Evolutionary conservation across 805 yeast species (phyloP).

Genomic region (Saccharomycopsis sp.): DNA sequence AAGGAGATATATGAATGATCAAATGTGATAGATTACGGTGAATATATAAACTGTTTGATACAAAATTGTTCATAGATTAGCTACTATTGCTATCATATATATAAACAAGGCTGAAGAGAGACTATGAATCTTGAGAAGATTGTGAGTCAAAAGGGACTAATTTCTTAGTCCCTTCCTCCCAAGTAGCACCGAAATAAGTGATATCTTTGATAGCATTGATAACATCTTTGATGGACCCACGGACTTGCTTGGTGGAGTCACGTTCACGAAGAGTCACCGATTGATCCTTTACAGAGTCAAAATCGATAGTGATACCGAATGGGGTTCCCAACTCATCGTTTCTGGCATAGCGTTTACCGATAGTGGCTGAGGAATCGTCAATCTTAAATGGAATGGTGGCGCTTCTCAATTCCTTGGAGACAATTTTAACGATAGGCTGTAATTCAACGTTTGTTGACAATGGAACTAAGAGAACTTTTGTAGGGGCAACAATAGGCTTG

Average conservation of each 20-base stretch:
- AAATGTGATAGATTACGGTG: no score
- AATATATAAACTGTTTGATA: no score
- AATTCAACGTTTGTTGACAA: slow-evolving; percentile 78
- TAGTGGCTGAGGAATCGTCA: slow-evolving; percentile 95
- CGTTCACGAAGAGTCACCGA: slow-evolving; percentile 95
- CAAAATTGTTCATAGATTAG: no score
- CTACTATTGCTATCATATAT: no score
- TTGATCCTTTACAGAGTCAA: slow-evolving; percentile 81
- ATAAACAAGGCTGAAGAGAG: neutral
- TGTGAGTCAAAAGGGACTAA: slow-evolving; percentile 71
- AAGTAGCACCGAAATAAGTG: slow-evolving; percentile 65
- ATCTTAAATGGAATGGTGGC: slow-evolving; percentile 89
- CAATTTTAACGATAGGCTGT: slow-evolving; percentile 63
- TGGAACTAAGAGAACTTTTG: slow-evolving; percentile 93
- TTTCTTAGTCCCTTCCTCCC: slow-evolving; percentile 80
- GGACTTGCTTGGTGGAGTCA: slow-evolving; percentile 92
- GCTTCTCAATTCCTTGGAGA: slow-evolving; percentile 64
- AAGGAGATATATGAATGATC: no score
- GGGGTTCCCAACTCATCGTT: slow-evolving; percentile 99
- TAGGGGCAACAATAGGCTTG: slow-evolving; percentile 95
- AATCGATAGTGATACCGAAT: slow-evolving; percentile 95
- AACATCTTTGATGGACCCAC: slow-evolving; percentile 76
- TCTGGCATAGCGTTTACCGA: slow-evolving; percentile 97
- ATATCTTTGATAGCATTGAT: slow-evolving; percentile 66
- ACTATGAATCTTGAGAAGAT: slow-evolving; percentile 34